Evolutionary conservation across 2,329 filamentous ascomycete genomes (phyloP).

Genomic region (Sarocladiaceae sp.): DNA sequence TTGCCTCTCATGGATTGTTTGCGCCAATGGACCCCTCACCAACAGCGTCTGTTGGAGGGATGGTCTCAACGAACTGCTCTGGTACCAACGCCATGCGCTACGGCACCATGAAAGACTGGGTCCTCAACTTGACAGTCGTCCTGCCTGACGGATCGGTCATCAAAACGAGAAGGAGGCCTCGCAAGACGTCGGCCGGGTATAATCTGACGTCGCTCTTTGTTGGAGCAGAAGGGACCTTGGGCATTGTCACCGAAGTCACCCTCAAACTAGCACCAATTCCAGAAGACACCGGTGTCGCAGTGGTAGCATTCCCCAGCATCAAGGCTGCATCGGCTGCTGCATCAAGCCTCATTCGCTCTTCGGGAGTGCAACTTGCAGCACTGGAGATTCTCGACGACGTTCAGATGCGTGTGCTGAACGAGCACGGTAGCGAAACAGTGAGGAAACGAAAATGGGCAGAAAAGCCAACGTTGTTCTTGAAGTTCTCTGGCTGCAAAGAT

Average conservation of each 20-base stretch:
- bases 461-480: slow-evolving; percentile 69
- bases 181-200: slow-evolving; percentile 68
- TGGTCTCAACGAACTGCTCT: slow-evolving; percentile 65
- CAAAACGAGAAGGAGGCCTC: slow-evolving; percentile 62
- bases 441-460: slow-evolving; percentile 62
- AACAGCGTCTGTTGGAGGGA: slow-evolving; percentile 51
- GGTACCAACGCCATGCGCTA: slow-evolving; percentile 60
- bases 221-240: slow-evolving; percentile 67
- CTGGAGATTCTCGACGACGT: slow-evolving; percentile 61
- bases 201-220: slow-evolving; percentile 67
- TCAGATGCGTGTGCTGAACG: slow-evolving; percentile 66
- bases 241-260: slow-evolving; percentile 66
- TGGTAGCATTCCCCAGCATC: slow-evolving; percentile 56
- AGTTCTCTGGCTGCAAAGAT: slow-evolving; percentile 33
- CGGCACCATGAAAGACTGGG: slow-evolving; percentile 74
- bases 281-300: slow-evolving; percentile 59
- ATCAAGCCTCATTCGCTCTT: slow-evolving; percentile 56
- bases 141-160: slow-evolving; percentile 62
- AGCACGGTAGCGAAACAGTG: slow-evolving; percentile 54
- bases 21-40: slow-evolving; percentile 68
- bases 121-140: slow-evolving; percentile 67
- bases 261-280: slow-evolving; percentile 64
- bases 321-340: slow-evolving; percentile 61
- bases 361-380: slow-evolving; percentile 64
- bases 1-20: slow-evolving; percentile 60